phyloP scores from a whole-genome alignment of 2,329 filamentous ascomycete genomes.

The Seiridium cupressi region DNA sequence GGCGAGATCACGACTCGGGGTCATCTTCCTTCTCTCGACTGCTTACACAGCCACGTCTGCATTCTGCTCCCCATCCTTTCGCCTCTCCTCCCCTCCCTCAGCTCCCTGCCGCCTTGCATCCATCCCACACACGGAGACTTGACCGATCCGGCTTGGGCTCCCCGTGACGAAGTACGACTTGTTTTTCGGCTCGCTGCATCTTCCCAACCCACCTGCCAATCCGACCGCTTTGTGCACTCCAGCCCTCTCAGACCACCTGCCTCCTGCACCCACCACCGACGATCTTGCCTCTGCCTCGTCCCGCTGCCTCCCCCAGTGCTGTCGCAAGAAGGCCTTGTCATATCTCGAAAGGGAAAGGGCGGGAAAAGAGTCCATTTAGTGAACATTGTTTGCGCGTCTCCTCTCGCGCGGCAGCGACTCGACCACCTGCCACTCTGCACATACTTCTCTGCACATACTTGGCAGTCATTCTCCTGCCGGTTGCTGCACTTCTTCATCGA shows the following conservation, averaged over 20 bases:
- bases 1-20: background rate
- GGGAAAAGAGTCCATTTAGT: background rate
- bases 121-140: background rate
- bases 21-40: background rate
- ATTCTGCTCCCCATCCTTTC: background rate
- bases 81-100: background rate
- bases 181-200: slow-evolving; percentile 6
- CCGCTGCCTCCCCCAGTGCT: background rate
- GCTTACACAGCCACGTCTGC: background rate
- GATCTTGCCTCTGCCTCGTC: background rate
- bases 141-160: slow-evolving; percentile 5
- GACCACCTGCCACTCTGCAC: no score
- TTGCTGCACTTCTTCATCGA: background rate
- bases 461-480: background rate
- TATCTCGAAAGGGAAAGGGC: background rate
- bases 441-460: background rate
- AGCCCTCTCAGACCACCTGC: background rate
- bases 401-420: no score
- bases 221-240: background rate
- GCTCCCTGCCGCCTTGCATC: background rate
- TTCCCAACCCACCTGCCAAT: slow-evolving; percentile 3
- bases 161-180: slow-evolving; percentile 7
- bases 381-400: no score
- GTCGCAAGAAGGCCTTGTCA: background rate
- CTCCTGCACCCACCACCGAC: background rate